A percentile compares a stretch with the other conserved stretches of the same genome.
phyloP scores from a whole-genome alignment of 805 yeast species.

The Nakazawaea laoshanensis region DNA sequence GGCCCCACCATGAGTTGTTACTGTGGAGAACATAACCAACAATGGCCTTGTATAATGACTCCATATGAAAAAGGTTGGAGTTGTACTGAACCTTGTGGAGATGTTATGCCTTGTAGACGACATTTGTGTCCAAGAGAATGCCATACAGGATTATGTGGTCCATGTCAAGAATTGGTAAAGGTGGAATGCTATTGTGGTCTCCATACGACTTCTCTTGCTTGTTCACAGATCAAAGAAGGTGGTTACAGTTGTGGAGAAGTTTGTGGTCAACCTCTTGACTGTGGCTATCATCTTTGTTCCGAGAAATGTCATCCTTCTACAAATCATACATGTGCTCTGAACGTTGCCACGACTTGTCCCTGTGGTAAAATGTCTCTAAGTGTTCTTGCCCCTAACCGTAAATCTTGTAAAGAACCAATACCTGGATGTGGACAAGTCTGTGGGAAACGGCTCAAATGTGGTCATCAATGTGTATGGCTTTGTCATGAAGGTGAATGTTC shows the following conservation, averaged over 20 bases:
- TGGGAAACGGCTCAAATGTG: constrained; percentile 58
- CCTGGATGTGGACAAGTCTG: constrained; percentile 69
- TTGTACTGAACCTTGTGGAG: constrained; percentile 56
- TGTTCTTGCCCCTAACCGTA: constrained; percentile 32
- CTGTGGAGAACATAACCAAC: constrained; percentile 64
- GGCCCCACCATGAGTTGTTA: constrained; percentile 64
- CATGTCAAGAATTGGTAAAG: constrained; percentile 42
- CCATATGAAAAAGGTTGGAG: constrained; percentile 61
- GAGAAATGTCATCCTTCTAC: constrained; percentile 44
- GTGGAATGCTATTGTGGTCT: constrained; percentile 74
- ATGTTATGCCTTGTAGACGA: constrained; percentile 58
- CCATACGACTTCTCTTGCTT: constrained; percentile 30
- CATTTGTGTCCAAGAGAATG: constrained; percentile 60
- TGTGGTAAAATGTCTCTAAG: constrained; percentile 62
- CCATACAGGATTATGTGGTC: constrained; percentile 80
- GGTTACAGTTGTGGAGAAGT: constrained; percentile 35
- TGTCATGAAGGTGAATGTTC: constrained; percentile 80
- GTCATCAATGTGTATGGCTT: constrained; percentile 55
- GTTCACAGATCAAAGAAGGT: constrained; percentile 34
- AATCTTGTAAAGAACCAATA: constrained; percentile 64
- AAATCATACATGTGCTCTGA: constrained; percentile 42
- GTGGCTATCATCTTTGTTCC: constrained; percentile 52
- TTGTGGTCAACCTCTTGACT: constrained; percentile 45
- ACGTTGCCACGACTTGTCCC: constrained; percentile 62
- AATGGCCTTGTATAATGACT: constrained; percentile 66